Percentiles rank a stretch among this genome's conserved stretches.
Conservation (phyloP, 805 yeast species). For the Ogataea trehaloabstinens region DNA sequence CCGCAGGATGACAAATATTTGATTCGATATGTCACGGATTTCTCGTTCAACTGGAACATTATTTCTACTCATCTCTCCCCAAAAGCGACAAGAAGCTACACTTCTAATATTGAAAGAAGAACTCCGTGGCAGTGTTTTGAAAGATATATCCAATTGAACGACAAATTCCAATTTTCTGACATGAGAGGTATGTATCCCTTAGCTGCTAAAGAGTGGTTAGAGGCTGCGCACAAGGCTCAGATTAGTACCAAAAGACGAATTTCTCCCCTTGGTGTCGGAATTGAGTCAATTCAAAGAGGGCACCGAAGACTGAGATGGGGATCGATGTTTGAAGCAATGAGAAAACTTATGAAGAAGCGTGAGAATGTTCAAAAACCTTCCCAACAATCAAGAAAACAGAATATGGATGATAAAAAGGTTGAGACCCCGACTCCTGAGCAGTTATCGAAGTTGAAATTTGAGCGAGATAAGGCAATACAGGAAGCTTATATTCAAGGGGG, state of each 20-base stretch:
- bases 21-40: conserved; percentile 79
- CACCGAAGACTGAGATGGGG: conserved; percentile 93
- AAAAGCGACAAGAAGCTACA: conserved; percentile 64
- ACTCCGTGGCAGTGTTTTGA: conserved; percentile 99
- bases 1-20: conserved; percentile 88
- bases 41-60: conserved; percentile 89
- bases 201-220: conserved; percentile 87
- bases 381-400: conserved; percentile 33
- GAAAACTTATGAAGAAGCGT: conserved; percentile 85
- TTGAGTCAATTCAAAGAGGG: conserved; percentile 90
- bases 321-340: conserved; percentile 92
- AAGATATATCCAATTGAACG: conserved; percentile 88
- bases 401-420: conserved; percentile 28
- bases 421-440: conserved; percentile 82
- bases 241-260: conserved; percentile 84
- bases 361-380: conserved; percentile 71
- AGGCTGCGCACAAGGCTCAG: conserved; percentile 86
- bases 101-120: conserved; percentile 87
- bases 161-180: conserved; percentile 80
- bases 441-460: conserved; percentile 76
- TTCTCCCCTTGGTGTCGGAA: conserved; percentile 90
- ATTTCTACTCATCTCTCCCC: conserved; percentile 78
- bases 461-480: conserved; percentile 81
- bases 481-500: conserved; percentile 54
- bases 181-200: conserved; percentile 84